Conservation (phyloP, 2,329 filamentous ascomycete genomes). For the Penicillium sp. region DNA sequence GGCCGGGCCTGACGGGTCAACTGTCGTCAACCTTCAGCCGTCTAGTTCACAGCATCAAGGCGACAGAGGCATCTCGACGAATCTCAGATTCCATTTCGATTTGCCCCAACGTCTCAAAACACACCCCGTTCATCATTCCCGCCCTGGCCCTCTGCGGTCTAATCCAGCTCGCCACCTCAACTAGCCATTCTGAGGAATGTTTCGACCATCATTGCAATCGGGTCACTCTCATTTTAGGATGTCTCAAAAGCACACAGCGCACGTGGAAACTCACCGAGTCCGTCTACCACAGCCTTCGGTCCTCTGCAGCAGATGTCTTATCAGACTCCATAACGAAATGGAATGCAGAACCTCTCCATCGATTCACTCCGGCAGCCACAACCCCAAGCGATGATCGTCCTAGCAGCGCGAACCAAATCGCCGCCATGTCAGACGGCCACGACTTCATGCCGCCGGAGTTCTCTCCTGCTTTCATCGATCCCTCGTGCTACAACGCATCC, state of each 20-base stretch:
- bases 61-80: conserved; percentile 36
- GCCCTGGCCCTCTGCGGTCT: conserved; percentile 35
- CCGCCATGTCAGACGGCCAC: conserved; percentile 25
- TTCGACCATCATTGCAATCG: conserved; percentile 42
- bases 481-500: conserved; percentile 33
- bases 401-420: conserved; percentile 9
- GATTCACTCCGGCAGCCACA: conserved; percentile 21
- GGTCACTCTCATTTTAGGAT: conserved; percentile 38
- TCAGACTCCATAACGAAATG: conserved; percentile 31
- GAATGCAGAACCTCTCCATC: conserved; percentile 29
- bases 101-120: conserved; percentile 33
- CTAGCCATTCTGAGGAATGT: conserved; percentile 38
- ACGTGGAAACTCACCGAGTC: conserved; percentile 34
- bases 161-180: conserved; percentile 37
- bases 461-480: conserved; percentile 31
- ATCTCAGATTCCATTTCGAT: conserved; percentile 37
- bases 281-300: conserved; percentile 30
- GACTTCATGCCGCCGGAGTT: conserved; percentile 30
- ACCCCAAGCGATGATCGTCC: conserved; percentile 21
- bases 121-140: conserved; percentile 35
- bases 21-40: conserved; percentile 36
- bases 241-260: conserved; percentile 32
- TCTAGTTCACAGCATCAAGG: conserved; percentile 38
- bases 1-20: conserved; percentile 28
- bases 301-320: conserved; percentile 31